Evolutionary conservation across 2,329 filamentous ascomycete genomes (phyloP).

Genomic region (Orbilia blumenaviensis): DNA sequence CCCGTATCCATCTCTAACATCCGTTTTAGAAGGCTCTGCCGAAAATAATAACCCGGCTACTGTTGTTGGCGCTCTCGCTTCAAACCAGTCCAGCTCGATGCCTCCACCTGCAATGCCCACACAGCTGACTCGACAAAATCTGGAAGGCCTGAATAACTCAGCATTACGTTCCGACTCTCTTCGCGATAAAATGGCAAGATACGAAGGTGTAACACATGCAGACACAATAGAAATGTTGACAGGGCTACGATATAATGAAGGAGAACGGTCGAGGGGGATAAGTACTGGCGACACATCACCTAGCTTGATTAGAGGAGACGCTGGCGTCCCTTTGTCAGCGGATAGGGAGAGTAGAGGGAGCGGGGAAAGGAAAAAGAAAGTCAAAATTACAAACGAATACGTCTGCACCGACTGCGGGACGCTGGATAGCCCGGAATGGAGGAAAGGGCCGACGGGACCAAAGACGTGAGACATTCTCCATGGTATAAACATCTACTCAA

Average conservation of each 20-base stretch:
- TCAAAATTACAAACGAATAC: slow-evolving; percentile 85
- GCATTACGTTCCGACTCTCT: slow-evolving; percentile 72
- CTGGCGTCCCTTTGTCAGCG: slow-evolving; percentile 81
- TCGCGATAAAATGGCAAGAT: slow-evolving; percentile 83
- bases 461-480: slow-evolving; percentile 69
- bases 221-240: slow-evolving; percentile 95
- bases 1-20: slow-evolving; percentile 56
- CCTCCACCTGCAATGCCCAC: slow-evolving; percentile 72
- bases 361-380: slow-evolving; percentile 84
- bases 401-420: slow-evolving; percentile 96
- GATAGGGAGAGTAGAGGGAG: slow-evolving; percentile 75
- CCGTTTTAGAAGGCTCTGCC: slow-evolving; percentile 53
- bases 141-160: slow-evolving; percentile 71
- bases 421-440: slow-evolving; percentile 92
- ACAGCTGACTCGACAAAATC: slow-evolving; percentile 77
- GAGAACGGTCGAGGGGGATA: slow-evolving; percentile 85
- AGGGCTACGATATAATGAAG: slow-evolving; percentile 84
- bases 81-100: slow-evolving; percentile 65
- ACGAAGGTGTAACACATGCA: slow-evolving; percentile 78
- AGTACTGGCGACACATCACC: slow-evolving; percentile 85
- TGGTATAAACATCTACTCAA: neutral
- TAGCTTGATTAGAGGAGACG: slow-evolving; percentile 82
- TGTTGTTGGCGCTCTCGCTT: slow-evolving; percentile 19
- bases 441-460: slow-evolving; percentile 89
- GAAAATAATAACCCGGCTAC: slow-evolving; percentile 53